Evolutionary conservation across 2,329 filamentous ascomycete species (phyloP), one percentile per base, ranked within the genome.

Genomic region (Penicillium oxalicum): DNA sequence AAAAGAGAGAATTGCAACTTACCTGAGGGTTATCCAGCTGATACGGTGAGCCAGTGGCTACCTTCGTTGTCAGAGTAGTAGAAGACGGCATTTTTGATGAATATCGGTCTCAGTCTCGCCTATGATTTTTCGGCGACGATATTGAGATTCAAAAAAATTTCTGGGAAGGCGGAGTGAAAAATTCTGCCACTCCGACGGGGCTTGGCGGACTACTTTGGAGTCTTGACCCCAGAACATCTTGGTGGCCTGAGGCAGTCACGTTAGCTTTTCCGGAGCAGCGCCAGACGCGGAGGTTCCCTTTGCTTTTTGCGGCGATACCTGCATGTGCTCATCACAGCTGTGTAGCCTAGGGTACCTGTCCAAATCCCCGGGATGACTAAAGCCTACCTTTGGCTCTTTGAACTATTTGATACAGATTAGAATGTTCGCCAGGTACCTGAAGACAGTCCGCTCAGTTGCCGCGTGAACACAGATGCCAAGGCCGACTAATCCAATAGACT

Each of bases 1-100:
- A 5, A 40, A 29, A 18, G 18, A 18, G 18, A 18, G 18, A 28
- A 36, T 33, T 12, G 24, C 26, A 9, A 57, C 61, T 40, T 60
- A 77, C 74, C 67, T 77, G 74, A 38, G 64, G 67, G 49, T 70
- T 67, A 35, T 75, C 71, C 9, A 77, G 64, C 54, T 76, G 72
- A 49, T 77, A 76, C 6, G 74, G 74, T 40, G 70, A 69, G 25
- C 70, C 71, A 28, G 68, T 65, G 37, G 61, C 54, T 57, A 68
- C 64, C 59, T 70, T 71, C 5, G 65, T 67, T 32, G 71, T 73
- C 48, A 74, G 61, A 32, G 64, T 60, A 54, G 65, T 70, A 48
- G 70, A 65, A 45, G 70, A 64, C 36, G 62, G 64, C 70, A 74
- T 74, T 53, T 18, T 58, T 67, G 52, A 46, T 50, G 50, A 54